A percentile compares a stretch with the other conserved stretches of the same genome.
Evolutionary conservation across 2,329 filamentous ascomycete species (phyloP).

Genomic region (Chrysoporthe deuterocubensis): DNA sequence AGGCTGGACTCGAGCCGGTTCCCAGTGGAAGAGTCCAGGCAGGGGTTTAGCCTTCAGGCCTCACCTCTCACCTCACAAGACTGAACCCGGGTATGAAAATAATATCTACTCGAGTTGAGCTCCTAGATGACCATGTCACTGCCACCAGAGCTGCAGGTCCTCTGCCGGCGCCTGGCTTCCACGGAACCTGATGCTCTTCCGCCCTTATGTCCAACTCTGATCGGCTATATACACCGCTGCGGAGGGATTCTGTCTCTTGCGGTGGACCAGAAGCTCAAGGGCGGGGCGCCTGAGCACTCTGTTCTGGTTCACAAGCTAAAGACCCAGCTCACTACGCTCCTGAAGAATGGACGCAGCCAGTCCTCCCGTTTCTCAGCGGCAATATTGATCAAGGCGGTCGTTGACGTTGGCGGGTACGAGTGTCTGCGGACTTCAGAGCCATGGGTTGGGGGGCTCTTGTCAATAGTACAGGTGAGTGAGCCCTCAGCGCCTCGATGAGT

Average conservation of each 20-base stretch:
- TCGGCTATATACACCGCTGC: slow-evolving; percentile 61
- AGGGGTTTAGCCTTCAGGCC: neutral
- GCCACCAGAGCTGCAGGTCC: slow-evolving; percentile 63
- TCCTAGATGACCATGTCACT: slow-evolving; percentile 40
- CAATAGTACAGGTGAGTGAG: slow-evolving; percentile 66
- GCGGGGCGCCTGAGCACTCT: slow-evolving; percentile 64
- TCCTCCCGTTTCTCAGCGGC: slow-evolving; percentile 80
- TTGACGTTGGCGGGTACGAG: slow-evolving; percentile 87
- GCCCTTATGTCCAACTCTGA: slow-evolving; percentile 71
- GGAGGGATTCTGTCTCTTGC: slow-evolving; percentile 65
- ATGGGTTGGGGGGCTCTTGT: slow-evolving; percentile 79
- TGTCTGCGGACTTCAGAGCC: slow-evolving; percentile 71
- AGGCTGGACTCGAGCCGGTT: neutral
- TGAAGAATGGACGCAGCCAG: slow-evolving; percentile 72
- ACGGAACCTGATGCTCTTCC: slow-evolving; percentile 76
- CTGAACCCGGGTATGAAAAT: slow-evolving; percentile 2
- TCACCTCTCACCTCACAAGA: slow-evolving; percentile 3
- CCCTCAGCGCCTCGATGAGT: slow-evolving; percentile 21
- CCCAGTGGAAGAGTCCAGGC: neutral
- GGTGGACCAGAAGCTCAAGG: slow-evolving; percentile 63
- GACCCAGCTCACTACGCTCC: slow-evolving; percentile 74
- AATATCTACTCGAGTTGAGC: too few species aligned
- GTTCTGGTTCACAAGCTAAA: slow-evolving; percentile 82
- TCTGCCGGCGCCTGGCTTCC: slow-evolving; percentile 72
- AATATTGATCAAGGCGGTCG: slow-evolving; percentile 76